phyloP scores from a whole-genome alignment of 2,329 filamentous ascomycete species.

The Onygenales sp. region DNA sequence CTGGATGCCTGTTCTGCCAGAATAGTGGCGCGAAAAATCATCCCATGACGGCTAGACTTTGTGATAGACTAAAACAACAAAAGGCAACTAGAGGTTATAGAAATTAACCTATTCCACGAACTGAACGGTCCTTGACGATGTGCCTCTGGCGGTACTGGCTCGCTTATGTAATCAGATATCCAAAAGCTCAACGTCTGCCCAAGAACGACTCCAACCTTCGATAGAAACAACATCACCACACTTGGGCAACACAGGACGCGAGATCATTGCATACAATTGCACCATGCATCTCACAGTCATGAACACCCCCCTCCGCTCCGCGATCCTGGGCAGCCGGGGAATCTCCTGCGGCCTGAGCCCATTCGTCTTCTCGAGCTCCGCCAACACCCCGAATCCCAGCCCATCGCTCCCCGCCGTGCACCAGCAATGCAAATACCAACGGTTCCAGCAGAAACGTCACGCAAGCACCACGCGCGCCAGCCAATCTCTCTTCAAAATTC shows the following conservation, averaged over 20 bases:
- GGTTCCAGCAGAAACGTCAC: slow-evolving; percentile 15
- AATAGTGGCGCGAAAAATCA: too few relatives aligned
- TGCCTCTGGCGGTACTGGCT: too few relatives aligned
- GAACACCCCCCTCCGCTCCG: slow-evolving; percentile 24
- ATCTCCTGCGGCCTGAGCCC: slow-evolving; percentile 14
- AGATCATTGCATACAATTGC: neutral
- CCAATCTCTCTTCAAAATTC: slow-evolving; percentile 6
- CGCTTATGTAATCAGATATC: too few relatives aligned
- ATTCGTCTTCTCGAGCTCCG: slow-evolving; percentile 12
- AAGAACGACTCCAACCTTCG: neutral
- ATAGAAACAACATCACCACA: neutral
- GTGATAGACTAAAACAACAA: too few relatives aligned
- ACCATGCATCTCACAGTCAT: slow-evolving; percentile 19
- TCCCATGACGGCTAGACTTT: too few relatives aligned
- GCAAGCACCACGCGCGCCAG: slow-evolving; percentile 16
- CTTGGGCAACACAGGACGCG: neutral
- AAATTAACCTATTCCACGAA: too few relatives aligned
- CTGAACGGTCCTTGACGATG: too few relatives aligned
- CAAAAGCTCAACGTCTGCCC: neutral
- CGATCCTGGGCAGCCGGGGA: slow-evolving; percentile 20
- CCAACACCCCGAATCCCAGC: neutral
- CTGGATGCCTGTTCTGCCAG: too few relatives aligned
- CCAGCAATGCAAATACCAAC: slow-evolving; percentile 5
- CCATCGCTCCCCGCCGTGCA: neutral
- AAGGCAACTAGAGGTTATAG: too few relatives aligned